A percentile compares a stretch with the other conserved stretches of the same genome.
These are phyloP conservation scores for Hypoxylon rickii DNA, from an alignment of 495 filamentous ascomycete species.

Conservation along the genomic window DNA sequence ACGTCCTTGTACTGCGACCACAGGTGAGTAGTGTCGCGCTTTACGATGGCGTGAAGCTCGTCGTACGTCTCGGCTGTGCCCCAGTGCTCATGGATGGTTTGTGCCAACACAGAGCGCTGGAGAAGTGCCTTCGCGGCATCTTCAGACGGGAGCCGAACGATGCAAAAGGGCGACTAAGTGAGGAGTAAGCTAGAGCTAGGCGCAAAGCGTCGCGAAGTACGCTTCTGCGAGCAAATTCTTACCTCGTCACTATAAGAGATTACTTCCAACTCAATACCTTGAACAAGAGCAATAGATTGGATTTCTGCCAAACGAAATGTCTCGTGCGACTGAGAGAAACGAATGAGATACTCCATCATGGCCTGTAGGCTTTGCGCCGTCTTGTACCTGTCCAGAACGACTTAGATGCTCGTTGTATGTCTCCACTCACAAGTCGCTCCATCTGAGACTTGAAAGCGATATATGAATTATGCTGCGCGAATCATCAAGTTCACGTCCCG, in stretches of 20 bases:
- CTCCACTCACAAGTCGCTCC: conserved; percentile 11
- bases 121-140: conserved; percentile 68
- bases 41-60: conserved; percentile 68
- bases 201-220: neutral
- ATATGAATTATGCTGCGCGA: neutral
- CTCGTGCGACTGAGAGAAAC: conserved; percentile 89
- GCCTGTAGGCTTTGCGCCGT: neutral
- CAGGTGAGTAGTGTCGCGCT: conserved; percentile 56
- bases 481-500: too few species aligned
- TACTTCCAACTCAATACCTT: conserved; percentile 70
- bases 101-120: conserved; percentile 75
- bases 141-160: conserved; percentile 70
- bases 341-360: conserved; percentile 80
- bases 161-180: conserved; percentile 77
- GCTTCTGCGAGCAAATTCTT: conserved; percentile 31
- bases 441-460: conserved; percentile 10
- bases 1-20: conserved; percentile 65
- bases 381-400: conserved; percentile 5
- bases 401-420: conserved; percentile 8
- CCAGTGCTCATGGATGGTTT: conserved; percentile 89
- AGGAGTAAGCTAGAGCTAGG: conserved; percentile 16
- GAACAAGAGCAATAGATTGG: conserved; percentile 75
- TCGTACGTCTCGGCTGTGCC: conserved; percentile 69
- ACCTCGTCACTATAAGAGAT: conserved; percentile 74
- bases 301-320: conserved; percentile 86